Base-by-base conservation (phyloP, 2,329 filamentous ascomycete genomes). In the Rutstroemia sp. region DNA sequence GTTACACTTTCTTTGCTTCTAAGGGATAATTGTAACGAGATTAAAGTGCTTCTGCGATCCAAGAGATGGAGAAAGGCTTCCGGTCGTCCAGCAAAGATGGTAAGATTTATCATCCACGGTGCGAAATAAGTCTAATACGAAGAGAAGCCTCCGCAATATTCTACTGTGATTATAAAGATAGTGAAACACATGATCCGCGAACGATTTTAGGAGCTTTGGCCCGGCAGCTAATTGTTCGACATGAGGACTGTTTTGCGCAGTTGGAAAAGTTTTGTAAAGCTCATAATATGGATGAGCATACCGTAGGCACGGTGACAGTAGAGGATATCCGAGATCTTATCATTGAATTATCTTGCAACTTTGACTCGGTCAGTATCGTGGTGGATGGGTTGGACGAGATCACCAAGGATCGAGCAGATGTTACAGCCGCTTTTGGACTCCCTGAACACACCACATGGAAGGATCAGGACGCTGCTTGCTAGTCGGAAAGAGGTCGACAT, bases 371-470 rank as follows among this genome's bases (percentile, higher is more conserved):
- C 44, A 63, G 45, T 21, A 62, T 70, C 2, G 21, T 69, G 23
- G 61, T 70, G 0, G 67, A 70, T 58, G 66, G 59, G 5, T 41
- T 69, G 2, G 67, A 70, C 52, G 67, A 70, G 45, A 63, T 64
- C 51, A 55, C 51, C 5, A 27, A 55, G 8, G 45, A 61, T 41
- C 51, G 54, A 4, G 49, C 21, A 5, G 49, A 49, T 2, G 58
- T 64, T 2, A 45, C 54, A 16, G 41, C 17, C 17, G 10, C 34
- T 47, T n/a, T 50, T 63, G 5, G 25, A 23, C 51, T 48, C 23
- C 1, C 50, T 63, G 8, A 59, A 58, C 44, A 14, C 9, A 30
- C 23, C 39, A 1, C 47, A 23, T n/a, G 46, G 42, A 25, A 63
- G 17, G 37, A 54, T 63, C n/a, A 60, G 57, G 42, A 58, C 51